Conservation (phyloP, 805 yeast species). For the Pichia scutulata region DNA sequence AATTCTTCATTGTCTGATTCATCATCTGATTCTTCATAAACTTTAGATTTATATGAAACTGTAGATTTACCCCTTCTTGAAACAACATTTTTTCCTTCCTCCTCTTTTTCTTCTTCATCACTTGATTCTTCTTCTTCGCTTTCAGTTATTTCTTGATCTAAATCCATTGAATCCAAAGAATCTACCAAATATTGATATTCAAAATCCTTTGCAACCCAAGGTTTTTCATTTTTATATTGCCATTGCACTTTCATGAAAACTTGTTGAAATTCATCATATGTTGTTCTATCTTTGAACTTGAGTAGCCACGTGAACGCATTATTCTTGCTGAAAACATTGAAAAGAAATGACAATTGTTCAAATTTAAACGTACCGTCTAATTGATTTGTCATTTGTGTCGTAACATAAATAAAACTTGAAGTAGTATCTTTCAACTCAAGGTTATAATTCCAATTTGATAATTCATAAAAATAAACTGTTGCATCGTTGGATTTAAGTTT, state of each 20-base stretch:
- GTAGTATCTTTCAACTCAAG: slow-evolving; percentile 32
- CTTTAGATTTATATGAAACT: background rate
- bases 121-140: slow-evolving; percentile 14
- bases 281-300: slow-evolving; percentile 37
- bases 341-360: slow-evolving; percentile 51
- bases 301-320: slow-evolving; percentile 55
- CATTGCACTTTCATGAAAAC: slow-evolving; percentile 47
- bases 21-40: slow-evolving; percentile 32
- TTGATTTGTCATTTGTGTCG: slow-evolving; percentile 36
- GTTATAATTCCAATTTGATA: slow-evolving; percentile 45
- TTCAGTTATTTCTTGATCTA: slow-evolving; percentile 5
- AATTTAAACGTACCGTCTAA: slow-evolving; percentile 63
- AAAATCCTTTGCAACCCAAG: slow-evolving; percentile 37
- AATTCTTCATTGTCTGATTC: slow-evolving; percentile 32
- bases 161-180: slow-evolving; percentile 36
- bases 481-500: slow-evolving; percentile 31
- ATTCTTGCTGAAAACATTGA: slow-evolving; percentile 43
- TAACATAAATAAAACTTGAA: slow-evolving; percentile 23
- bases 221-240: slow-evolving; percentile 47
- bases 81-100: slow-evolving; percentile 17
- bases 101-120: slow-evolving; percentile 23
- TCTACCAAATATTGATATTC: slow-evolving; percentile 53
- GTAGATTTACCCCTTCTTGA: background rate
- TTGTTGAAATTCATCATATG: slow-evolving; percentile 45
- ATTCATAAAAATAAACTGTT: slow-evolving; percentile 34